phyloP scores from a whole-genome alignment of 2,329 filamentous ascomycete genomes.

The Fusarium compactum region DNA sequence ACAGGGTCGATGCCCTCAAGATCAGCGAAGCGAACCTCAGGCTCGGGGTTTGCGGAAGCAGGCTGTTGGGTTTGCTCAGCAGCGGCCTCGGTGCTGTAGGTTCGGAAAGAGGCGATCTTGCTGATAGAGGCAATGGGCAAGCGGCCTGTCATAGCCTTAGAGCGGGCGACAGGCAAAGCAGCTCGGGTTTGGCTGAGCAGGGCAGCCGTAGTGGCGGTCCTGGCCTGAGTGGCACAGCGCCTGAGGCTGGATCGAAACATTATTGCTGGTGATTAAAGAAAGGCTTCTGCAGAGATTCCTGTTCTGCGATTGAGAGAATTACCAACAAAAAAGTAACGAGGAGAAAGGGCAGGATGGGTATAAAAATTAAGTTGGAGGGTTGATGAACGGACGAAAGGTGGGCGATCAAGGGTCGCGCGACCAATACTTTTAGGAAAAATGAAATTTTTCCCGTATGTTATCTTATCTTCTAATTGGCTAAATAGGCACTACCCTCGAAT shows the following conservation, averaged over 20 bases:
- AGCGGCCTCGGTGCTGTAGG: constrained; percentile 57
- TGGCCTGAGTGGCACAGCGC: constrained; percentile 55
- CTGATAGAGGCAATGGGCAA: constrained; percentile 31
- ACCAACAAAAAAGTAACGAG: constrained; percentile 12
- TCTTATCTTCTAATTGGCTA: constrained; percentile 23
- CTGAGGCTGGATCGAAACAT: constrained; percentile 56
- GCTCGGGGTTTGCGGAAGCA: constrained; percentile 35
- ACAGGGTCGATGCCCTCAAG: constrained; percentile 69
- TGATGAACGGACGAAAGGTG: constrained; percentile 14
- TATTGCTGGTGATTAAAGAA: constrained; percentile 9
- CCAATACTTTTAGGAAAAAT: constrained; percentile 15
- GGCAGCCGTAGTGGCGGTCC: constrained; percentile 48
- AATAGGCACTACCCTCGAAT: constrained; percentile 1
- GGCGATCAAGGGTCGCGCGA: constrained; percentile 35
- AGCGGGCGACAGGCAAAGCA: constrained; percentile 44
- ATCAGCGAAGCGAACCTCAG: constrained; percentile 59
- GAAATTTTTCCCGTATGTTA: constrained; percentile 26
- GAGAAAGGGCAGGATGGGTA: constrained; percentile 13
- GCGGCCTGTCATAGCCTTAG: constrained; percentile 38
- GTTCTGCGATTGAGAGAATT: constrained; percentile 25
- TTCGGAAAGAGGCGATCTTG: constrained; percentile 47
- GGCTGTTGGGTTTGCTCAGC: constrained; percentile 41
- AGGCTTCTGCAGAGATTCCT: constrained; percentile 5
- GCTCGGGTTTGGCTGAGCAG: constrained; percentile 48
- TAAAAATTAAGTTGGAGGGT: constrained; percentile 23